Base-by-base conservation (phyloP, 257 asterid species). In the Plantago major region DNA sequence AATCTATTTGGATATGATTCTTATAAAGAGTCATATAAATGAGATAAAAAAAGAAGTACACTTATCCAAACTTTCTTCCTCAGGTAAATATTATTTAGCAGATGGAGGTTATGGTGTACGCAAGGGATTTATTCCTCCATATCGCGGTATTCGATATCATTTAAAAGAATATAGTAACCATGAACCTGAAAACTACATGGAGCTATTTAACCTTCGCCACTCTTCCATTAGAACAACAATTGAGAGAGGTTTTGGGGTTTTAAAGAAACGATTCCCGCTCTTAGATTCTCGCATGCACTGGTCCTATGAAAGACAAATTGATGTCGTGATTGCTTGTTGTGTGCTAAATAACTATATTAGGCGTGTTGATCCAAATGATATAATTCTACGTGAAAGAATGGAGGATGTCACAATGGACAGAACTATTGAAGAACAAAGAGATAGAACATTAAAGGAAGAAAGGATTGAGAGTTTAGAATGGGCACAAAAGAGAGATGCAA, bases 231-330 rank as follows among this genome's bases (percentile, higher is more conserved):
- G 66, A n/a, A 46, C 33, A 7, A 19, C 57, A 12, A 49, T 46
- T 62, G 67, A 62, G n/a, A 22, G 58, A 48, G 67, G 47, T 4
- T 62, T 47, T 17, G 58, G 46, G 2, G 33, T 47, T n/a, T 28
- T 47, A 2, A 62, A 46, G 9, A 62, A 62, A 16, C 47, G 53
- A 26, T 47, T 62, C 15, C 47, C 40, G 9, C 9, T 53, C 15
- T 22, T 53, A 11, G 58, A 22, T 9, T n/a, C 33, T 10, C n/a
- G 22, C 4, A 53, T 18, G 22, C 22, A 18, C 7, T 53, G 42
- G 58, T 53, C 16, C 9, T 53, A 9, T 53, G 42, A 53, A 53
- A 53, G 1, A 53, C 58, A 53, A 22, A 28, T 53, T 53, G 42
- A 53, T 3, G 37, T 53, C 3, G 58, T 53, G 16, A 53, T 53